Percentiles rank a stretch among this genome's conserved stretches.
These are phyloP conservation scores for Kalanchoe fedtschenkoi DNA, from an alignment of 164 flowering plant genomes.

Conservation along the genomic window DNA sequence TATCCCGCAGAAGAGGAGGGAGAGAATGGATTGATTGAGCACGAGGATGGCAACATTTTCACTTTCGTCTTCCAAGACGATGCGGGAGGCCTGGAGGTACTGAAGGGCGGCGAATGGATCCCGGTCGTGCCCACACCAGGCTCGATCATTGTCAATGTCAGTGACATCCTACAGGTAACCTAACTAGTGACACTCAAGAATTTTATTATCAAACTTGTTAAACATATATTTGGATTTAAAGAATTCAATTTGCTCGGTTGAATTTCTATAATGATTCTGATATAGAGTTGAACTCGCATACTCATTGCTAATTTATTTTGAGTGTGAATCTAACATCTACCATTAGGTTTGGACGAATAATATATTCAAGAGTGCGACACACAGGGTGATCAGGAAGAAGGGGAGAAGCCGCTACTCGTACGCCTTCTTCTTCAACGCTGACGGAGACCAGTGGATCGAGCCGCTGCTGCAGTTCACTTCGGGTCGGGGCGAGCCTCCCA, in stretches of 20 bases:
- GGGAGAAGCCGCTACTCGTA: slow-evolving; percentile 28
- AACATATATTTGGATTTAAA: background rate
- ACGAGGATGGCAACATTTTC: slow-evolving; percentile 35
- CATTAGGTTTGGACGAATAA: slow-evolving; percentile 35
- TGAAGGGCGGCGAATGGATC: slow-evolving; percentile 34
- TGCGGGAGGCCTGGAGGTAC: slow-evolving; percentile 37
- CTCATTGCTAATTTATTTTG: no score
- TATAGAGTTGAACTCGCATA: no score
- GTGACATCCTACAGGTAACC: slow-evolving; percentile 39
- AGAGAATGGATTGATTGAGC: slow-evolving; percentile 25
- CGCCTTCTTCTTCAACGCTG: slow-evolving; percentile 34
- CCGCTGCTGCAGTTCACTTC: slow-evolving; percentile 8
- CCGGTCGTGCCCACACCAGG: slow-evolving; percentile 26
- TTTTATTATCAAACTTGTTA: no score
- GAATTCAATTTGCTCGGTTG: background rate
- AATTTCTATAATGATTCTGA: no score
- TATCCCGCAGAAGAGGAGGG: slow-evolving; percentile 31
- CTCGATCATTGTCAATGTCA: slow-evolving; percentile 29
- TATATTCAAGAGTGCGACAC: slow-evolving; percentile 39
- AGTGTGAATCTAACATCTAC: no score
- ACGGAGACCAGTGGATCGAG: slow-evolving; percentile 33
- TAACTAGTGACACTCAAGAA: no score
- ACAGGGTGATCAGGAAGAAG: slow-evolving; percentile 31
- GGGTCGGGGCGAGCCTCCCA: slow-evolving; percentile 7
- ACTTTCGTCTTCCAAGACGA: slow-evolving; percentile 43